A percentile compares a stretch with the other conserved stretches of the same genome.
phyloP scores from a whole-genome alignment of 2,329 filamentous ascomycete species.

The Colletotrichum tofieldiae region DNA sequence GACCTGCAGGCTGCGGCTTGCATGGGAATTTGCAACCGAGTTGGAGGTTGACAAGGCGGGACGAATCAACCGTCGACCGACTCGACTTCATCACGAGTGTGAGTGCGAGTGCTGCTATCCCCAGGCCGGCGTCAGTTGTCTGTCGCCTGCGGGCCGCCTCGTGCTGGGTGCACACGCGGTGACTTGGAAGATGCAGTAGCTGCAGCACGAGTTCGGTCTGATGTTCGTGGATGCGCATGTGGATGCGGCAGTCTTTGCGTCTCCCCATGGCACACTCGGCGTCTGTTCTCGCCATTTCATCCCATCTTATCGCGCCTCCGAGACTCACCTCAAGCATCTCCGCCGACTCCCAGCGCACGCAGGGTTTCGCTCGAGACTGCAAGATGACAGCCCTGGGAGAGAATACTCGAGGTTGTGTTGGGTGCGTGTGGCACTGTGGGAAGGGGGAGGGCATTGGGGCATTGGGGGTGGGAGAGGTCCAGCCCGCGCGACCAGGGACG shows the following conservation, averaged over 20 bases:
- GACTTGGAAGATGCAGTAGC: conserved; percentile 29
- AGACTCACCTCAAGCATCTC: conserved; percentile 16
- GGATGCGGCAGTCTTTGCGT: background rate
- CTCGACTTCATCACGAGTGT: background rate
- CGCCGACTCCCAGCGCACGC: background rate
- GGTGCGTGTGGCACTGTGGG: conserved; percentile 1
- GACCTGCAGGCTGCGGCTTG: conserved; percentile 40
- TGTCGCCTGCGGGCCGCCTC: background rate
- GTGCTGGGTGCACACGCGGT: conserved; percentile 11
- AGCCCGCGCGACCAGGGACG: conserved; percentile 19
- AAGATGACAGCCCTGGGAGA: background rate
- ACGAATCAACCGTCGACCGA: conserved; percentile 7
- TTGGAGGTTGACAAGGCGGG: conserved; percentile 34
- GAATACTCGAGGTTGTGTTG: background rate
- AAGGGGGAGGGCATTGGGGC: conserved; percentile 5
- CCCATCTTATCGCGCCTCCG: conserved; percentile 19
- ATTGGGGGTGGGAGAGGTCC: conserved; percentile 30
- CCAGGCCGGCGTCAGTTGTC: too few relatives aligned
- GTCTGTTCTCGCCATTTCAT: conserved; percentile 23
- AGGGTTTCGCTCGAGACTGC: conserved; percentile 5
- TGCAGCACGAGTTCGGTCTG: conserved; percentile 9
- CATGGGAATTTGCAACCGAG: conserved; percentile 30
- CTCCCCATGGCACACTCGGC: background rate
- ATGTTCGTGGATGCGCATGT: background rate
- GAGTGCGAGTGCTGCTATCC: too few relatives aligned